Percentiles rank a stretch among this genome's conserved stretches.
Evolutionary conservation across 169 alveolate genomes (phyloP).

Genomic region (Cryptosporidium sp.): DNA sequence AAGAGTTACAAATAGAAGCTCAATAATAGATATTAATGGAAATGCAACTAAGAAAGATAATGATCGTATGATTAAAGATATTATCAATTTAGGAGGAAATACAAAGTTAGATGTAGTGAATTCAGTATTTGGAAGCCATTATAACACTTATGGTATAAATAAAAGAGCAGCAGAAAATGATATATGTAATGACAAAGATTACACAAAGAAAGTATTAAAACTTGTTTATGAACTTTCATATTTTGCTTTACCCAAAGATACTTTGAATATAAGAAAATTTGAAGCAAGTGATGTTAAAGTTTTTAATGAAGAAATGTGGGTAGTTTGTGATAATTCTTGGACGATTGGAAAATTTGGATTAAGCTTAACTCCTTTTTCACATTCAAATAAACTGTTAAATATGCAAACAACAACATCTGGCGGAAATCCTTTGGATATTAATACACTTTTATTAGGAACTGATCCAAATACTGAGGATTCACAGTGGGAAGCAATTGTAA

Average conservation of each 20-base stretch:
- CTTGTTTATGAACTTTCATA: slow-evolving; percentile 63
- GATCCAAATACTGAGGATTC: slow-evolving; percentile 66
- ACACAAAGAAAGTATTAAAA: slow-evolving; percentile 57
- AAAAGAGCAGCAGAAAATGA: slow-evolving; percentile 53
- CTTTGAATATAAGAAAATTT: slow-evolving; percentile 35
- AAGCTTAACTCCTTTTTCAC: slow-evolving; percentile 66
- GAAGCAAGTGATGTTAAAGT: slow-evolving; percentile 75
- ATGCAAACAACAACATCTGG: slow-evolving; percentile 69
- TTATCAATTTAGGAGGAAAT: neutral
- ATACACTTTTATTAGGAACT: slow-evolving; percentile 29
- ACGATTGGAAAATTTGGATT: slow-evolving; percentile 64
- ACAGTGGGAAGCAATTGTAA: slow-evolving; percentile 65
- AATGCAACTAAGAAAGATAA: neutral
- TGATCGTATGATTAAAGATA: neutral
- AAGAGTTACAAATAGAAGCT: neutral
- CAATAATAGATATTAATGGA: neutral
- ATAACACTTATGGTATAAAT: slow-evolving; percentile 32
- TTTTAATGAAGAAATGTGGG: slow-evolving; percentile 65
- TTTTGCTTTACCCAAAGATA: slow-evolving; percentile 70
- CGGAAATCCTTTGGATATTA: slow-evolving; percentile 49
- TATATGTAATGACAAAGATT: slow-evolving; percentile 59
- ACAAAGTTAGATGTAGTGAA: slow-evolving; percentile 3
- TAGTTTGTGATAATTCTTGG: slow-evolving; percentile 75
- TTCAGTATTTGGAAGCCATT: slow-evolving; percentile 54
- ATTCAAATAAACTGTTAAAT: slow-evolving; percentile 15